Evolutionary conservation across 768 basidiomycete species (phyloP), one percentile per base, ranked within the genome.

Genomic region (Cystofilobasidium capitatum): DNA sequence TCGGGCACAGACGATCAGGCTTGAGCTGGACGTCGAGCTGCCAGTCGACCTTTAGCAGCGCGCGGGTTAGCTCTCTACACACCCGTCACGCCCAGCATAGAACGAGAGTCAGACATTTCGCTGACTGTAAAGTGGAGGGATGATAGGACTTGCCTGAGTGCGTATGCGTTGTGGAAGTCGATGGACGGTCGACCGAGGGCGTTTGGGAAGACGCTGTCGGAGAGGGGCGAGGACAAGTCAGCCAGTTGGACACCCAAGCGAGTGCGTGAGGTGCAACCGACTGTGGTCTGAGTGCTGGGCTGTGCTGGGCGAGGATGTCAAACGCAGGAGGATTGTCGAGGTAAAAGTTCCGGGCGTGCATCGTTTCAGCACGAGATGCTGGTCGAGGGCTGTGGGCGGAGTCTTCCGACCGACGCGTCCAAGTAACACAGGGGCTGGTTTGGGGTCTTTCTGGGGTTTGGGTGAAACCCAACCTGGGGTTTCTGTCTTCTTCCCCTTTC

Each of bases 1-100:
- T 88, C 37, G 93, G 93, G 76, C 92, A 94, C 8, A 96, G 78
- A 64, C 92, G 79, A 76, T 90, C 82, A 2, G 79, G 74, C 1
- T 88, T 88, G 16, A 96, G 76, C 3, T 78, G 71, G 0, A 93
- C 72, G 37, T 78, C 78, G 39, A 94, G 73, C 1, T 79, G 76
- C 73, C 91, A 94, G 77, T 93, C 89, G 35, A 85, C 81, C 70
- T 81, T 78, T 36, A 94, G 80, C 29, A 97, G 80, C 0, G 88
- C 88, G 72, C 86, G 81, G 2, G 93, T 94, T 71, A 96, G 79
- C 51, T 83, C 81, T 73, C 93, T 91, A 40, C 42, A 54, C 20
- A 72, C 2, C 6, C 20, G 71, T 44, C 26, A 17, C 33, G 17
- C 26, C n/a, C 35, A 47, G 26, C 26, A 66, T 29, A 26, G 61